Conservation (phyloP, 352 stramenopile species). For the Phytophthora sp. region DNA sequence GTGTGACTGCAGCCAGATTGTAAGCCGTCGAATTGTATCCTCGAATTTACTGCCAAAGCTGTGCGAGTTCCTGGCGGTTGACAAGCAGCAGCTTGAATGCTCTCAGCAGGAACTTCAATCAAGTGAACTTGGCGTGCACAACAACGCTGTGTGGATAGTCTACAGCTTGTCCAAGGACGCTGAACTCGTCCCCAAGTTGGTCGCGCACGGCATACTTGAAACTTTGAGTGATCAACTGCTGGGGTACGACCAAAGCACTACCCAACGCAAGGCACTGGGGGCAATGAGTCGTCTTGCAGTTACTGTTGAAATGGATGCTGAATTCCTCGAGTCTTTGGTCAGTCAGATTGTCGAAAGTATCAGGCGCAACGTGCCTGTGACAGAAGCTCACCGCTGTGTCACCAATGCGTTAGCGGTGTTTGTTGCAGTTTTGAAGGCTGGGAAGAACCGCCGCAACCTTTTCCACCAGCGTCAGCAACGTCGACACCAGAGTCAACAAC, state of each 20-base stretch:
- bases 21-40: conserved; percentile 61
- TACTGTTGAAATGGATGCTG: conserved; percentile 20
- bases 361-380: conserved; percentile 40
- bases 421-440: conserved; percentile 44
- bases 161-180: conserved; percentile 66
- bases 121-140: conserved; percentile 35
- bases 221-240: conserved; percentile 48
- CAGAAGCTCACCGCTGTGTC: conserved; percentile 44
- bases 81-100: conserved; percentile 23
- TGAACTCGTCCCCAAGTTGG: conserved; percentile 69
- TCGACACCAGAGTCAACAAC: conserved; percentile 24
- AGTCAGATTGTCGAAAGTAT: conserved; percentile 40
- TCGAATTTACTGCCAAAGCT: conserved; percentile 71
- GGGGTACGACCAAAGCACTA: conserved; percentile 43
- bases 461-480: conserved; percentile 34
- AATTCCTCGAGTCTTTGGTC: conserved; percentile 25
- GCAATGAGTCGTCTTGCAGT: conserved; percentile 42
- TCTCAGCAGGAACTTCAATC: conserved; percentile 14
- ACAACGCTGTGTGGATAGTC: conserved; percentile 61
- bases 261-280: conserved; percentile 51
- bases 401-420: conserved; percentile 56
- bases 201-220: conserved; percentile 56
- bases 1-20: conserved; percentile 52
- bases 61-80: conserved; percentile 42
- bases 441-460: conserved; percentile 26